Evolutionary conservation across 345 rosid species (phyloP).

Genomic region (Eucalyptus microcorys): DNA sequence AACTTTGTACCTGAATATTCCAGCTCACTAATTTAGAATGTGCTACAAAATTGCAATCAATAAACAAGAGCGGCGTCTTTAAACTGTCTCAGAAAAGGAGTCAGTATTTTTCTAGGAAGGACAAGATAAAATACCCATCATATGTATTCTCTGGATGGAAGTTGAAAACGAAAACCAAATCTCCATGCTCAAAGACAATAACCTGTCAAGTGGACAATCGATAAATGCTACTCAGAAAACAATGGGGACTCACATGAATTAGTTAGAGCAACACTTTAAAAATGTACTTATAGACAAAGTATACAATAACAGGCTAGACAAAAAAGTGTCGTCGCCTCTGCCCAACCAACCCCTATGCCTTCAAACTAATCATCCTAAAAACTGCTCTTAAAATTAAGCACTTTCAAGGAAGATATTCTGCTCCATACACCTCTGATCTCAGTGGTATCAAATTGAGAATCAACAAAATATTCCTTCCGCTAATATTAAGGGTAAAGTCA

Average conservation of each 20-base stretch:
- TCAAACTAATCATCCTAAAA: neutral
- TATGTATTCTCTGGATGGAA: conserved; percentile 61
- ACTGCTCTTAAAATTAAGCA: neutral
- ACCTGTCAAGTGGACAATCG: conserved; percentile 26
- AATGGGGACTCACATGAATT: neutral
- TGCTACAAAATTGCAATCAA: neutral
- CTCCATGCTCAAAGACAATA: conserved; percentile 71
- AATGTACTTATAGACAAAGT: neutral
- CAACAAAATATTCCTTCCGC: neutral
- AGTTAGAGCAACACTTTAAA: neutral
- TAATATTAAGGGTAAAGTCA: neutral
- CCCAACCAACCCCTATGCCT: neutral
- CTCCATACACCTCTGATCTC: neutral
- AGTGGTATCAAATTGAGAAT: neutral
- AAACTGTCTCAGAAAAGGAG: neutral
- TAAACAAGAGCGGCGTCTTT: neutral
- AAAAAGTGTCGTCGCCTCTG: neutral
- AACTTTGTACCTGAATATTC: conserved; percentile 53
- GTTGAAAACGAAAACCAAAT: conserved; percentile 67
- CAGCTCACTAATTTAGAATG: neutral
- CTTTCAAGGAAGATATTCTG: neutral
- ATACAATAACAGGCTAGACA: neutral
- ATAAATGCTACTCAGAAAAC: neutral
- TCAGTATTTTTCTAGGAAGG: neutral
- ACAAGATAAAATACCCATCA: conserved; percentile 31